Base-by-base conservation (phyloP, 225 moss, liverwort and hornwort species). In the Physcomitrellopsis africana region DNA sequence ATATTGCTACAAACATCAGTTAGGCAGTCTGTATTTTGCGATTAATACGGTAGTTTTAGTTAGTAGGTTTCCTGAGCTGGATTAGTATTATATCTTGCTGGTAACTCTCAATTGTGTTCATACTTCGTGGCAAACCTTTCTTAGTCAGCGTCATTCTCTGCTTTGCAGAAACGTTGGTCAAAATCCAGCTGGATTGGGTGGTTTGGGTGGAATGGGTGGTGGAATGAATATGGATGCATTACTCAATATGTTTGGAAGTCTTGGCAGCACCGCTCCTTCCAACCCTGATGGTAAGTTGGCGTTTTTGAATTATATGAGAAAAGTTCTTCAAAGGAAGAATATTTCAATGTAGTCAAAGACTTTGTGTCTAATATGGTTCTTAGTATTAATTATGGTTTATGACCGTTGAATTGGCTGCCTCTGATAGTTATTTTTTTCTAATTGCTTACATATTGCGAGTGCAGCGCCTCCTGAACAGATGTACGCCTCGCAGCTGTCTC, bases 401-500 rank as follows among this genome's bases (percentile, higher is more conserved):
- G 32, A 37, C 4, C 4, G 32, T 27, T 32, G 10, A 37, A 37
- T 37, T 37, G 32, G 32, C 7, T 37, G 32, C 32, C 32, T 37
- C 32, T 37, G 32, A 5, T 37, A 37, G 4, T 37, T 37, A 4
- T 37, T 37, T 37, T 37, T 37, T 37, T 37, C 32, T 37, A 37
- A 37, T 37, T 37, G 5, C 4, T 37, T 37, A 4, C 7, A 37
- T 37, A 15, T 64, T 78, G 32, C 72, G 1, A 85, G 82, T 80
- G 81, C 87, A 61, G 77, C 92, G 76, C 87, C 94, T 72, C 91
- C 93, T 51, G 97, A 99, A 80, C 95, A 94, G 71, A 76, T 93
- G 72, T 99, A 95, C 72, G 95, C 93, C 69, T 85, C 94, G 67
- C 93, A 99, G 84, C 84, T 99, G 76, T 90, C 90, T 7, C 97